Evolutionary conservation across 306 rosid genomes (phyloP).

Genomic region (Astragalus membranaceus): DNA sequence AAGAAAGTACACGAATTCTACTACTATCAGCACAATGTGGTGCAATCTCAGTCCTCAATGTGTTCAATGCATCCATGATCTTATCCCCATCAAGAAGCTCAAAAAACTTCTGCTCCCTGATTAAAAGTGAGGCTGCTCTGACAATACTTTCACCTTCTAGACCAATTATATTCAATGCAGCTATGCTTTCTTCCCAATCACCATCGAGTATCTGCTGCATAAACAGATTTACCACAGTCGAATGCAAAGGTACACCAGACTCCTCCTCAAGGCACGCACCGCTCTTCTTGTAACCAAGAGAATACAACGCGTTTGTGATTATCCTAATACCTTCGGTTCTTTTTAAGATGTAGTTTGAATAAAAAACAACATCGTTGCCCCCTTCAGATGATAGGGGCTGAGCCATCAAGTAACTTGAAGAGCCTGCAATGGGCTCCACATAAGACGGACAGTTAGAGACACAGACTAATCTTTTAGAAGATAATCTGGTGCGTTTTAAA

Average conservation of each 20-base stretch:
- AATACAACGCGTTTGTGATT: slow-evolving; percentile 79
- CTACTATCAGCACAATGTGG: slow-evolving; percentile 48
- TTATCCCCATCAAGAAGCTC: slow-evolving; percentile 72
- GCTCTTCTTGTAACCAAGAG: slow-evolving; percentile 81
- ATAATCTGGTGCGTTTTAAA: slow-evolving; percentile 75
- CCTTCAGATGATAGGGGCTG: slow-evolving; percentile 82
- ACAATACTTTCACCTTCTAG: slow-evolving; percentile 46
- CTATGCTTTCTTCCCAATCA: slow-evolving; percentile 66
- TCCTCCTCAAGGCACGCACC: slow-evolving; percentile 84
- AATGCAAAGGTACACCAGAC: slow-evolving; percentile 77
- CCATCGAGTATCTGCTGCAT: slow-evolving; percentile 80
- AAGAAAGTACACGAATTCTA: slow-evolving; percentile 78
- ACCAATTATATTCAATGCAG: slow-evolving; percentile 68
- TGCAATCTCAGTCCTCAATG: slow-evolving; percentile 74
- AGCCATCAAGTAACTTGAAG: slow-evolving; percentile 83
- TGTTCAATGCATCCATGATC: slow-evolving; percentile 68
- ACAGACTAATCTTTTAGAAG: slow-evolving; percentile 51
- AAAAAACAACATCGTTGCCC: slow-evolving; percentile 59
- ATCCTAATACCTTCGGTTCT: slow-evolving; percentile 80
- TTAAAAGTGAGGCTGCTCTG: slow-evolving; percentile 62
- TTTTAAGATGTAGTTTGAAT: slow-evolving; percentile 71
- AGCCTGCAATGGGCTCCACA: slow-evolving; percentile 57
- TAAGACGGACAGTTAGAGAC: slow-evolving; percentile 70
- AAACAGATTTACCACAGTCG: slow-evolving; percentile 54
- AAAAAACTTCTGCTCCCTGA: slow-evolving; percentile 75